phyloP scores from a whole-genome alignment of 805 yeast species.

The Candida ovalis region DNA sequence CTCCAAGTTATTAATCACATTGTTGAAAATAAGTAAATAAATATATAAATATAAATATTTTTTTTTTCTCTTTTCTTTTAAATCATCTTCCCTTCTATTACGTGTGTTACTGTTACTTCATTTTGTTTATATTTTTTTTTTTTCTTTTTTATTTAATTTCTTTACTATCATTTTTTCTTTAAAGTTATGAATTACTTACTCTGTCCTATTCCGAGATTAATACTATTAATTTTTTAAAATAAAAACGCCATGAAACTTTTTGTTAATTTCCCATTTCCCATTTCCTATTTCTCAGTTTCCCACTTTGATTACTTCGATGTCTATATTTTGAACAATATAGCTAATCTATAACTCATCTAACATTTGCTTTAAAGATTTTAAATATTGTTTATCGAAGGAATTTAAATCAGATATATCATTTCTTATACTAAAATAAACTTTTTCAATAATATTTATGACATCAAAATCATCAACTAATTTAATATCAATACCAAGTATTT shows the following conservation, averaged over 20 bases:
- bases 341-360: neutral
- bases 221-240: neutral
- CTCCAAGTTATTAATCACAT: neutral
- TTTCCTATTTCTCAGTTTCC: neutral
- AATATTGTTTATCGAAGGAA: neutral
- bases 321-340: neutral
- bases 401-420: neutral
- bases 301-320: neutral
- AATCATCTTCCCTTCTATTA: neutral
- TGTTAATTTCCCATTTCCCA: no score
- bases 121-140: neutral
- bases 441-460: slow-evolving; percentile 10
- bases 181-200: no score
- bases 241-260: no score
- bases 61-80: neutral
- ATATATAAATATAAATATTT: no score
- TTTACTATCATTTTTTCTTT: no score
- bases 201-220: neutral
- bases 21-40: no score
- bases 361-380: neutral
- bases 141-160: neutral
- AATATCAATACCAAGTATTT: neutral
- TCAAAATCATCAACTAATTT: slow-evolving; percentile 19
- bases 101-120: neutral
- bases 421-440: neutral